Evolutionary conservation across 495 filamentous ascomycete species (phyloP).

Genomic region (Penicillium macrosclerotiorum): DNA sequence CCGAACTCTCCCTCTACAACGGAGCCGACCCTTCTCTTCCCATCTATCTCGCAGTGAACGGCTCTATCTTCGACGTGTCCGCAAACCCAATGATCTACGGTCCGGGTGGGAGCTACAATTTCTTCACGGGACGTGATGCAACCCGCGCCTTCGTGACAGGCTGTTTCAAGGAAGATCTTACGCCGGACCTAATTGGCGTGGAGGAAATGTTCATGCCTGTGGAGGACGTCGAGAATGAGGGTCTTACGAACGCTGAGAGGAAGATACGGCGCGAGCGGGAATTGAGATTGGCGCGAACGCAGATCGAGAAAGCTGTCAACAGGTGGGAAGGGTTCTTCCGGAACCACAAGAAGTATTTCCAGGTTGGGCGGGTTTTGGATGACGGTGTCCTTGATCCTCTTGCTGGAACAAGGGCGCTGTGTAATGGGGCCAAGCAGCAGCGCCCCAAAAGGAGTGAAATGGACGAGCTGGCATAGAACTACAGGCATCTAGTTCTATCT

Average conservation of each 20-base stretch:
- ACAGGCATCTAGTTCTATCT: background rate
- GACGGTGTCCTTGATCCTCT: conserved; percentile 25
- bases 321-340: conserved; percentile 67
- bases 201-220: conserved; percentile 86
- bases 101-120: conserved; percentile 81
- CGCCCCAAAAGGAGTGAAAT: conserved; percentile 38
- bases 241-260: conserved; percentile 51
- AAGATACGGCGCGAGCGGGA: conserved; percentile 55
- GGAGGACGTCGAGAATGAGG: conserved; percentile 57
- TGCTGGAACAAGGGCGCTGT: conserved; percentile 44
- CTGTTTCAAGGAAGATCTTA: conserved; percentile 86
- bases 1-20: conserved; percentile 71
- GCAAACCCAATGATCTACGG: conserved; percentile 75
- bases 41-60: conserved; percentile 91
- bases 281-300: conserved; percentile 38
- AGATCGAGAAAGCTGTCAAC: conserved; percentile 41
- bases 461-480: background rate
- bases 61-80: conserved; percentile 90
- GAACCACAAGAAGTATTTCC: conserved; percentile 70
- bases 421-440: conserved; percentile 43
- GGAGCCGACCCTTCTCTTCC: conserved; percentile 72
- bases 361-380: conserved; percentile 62
- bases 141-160: conserved; percentile 93
- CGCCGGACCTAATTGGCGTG: conserved; percentile 75
- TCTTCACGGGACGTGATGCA: conserved; percentile 86